Evolutionary conservation across 2,329 filamentous ascomycete genomes (phyloP), one percentile per base, ranked within the genome.

Genomic region (Sclerotiophoma versabilis): DNA sequence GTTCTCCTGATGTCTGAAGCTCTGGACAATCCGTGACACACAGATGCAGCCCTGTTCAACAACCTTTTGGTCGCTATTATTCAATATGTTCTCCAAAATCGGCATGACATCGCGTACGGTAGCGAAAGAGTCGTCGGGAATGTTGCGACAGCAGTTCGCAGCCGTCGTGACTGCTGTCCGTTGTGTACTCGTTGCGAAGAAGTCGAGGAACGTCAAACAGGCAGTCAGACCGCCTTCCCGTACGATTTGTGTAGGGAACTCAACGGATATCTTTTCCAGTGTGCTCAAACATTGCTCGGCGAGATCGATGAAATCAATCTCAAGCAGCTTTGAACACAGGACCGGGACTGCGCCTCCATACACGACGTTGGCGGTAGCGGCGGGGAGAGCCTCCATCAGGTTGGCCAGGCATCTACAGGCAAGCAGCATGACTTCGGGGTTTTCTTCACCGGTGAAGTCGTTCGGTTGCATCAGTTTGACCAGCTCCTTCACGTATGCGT

Each of bases 261-360:
- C 95, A 51, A 93, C 87, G 0, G 95, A 99, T 43, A 99, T 97
- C 77, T 98, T 99, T 73, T 98, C 93, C 47, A 99, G 81, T 0
- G 95, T 99, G 79, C 92, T 99, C 43, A 99, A 80, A 53, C 95
- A 92, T 78, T 99, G 96, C 77, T 99, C 95, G 30, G 96, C 96
- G 48, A 99, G 82, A 75, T 99, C 95, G 72, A 99, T 99, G 74
- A 93, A 99, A 58, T 93, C 89, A 38, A 98, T 98, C 76, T 98
- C 93, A 57, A 98, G 82, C 25, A 99, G 82, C 76, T 98, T 99
- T 71, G 93, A 91, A 77, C 95, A 98, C 22, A 99, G 80, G 11
- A 99, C 87, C 2, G 95, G 93, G 5, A 99, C 95, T 27, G 95
- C 95, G 43, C 92, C 92, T n/a, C 93, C 93, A 72, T 98, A 98